Conservation (phyloP, 108 stramenopile genomes). For the Cylindrotheca closterium region DNA sequence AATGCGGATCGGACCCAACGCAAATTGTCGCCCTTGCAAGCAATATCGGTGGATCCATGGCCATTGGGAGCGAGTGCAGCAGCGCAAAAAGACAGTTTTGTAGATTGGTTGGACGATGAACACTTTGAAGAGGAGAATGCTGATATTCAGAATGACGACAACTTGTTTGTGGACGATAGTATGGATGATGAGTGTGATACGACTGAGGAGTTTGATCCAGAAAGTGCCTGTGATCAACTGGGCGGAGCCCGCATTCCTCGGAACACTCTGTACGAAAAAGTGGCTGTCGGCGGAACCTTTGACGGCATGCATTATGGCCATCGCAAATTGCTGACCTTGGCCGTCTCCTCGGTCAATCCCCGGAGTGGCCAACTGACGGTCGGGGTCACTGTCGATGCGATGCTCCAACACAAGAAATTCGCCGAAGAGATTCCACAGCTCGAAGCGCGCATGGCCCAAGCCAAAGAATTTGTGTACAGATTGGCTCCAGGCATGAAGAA, state of each 20-base stretch:
- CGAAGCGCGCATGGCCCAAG: constrained; percentile 59
- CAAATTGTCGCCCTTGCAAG: constrained; percentile 48
- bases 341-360: constrained; percentile 77
- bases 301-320: constrained; percentile 95
- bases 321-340: constrained; percentile 84
- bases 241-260: constrained; percentile 63
- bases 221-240: constrained; percentile 13
- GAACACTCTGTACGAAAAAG: constrained; percentile 60
- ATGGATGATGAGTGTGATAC: constrained; percentile 10
- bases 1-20: constrained; percentile 66
- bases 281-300: constrained; percentile 91
- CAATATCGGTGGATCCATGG: constrained; percentile 76
- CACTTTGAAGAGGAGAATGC: constrained; percentile 35
- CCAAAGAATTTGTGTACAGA: constrained; percentile 68
- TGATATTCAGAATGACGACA: constrained; percentile 4
- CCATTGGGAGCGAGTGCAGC: constrained; percentile 58
- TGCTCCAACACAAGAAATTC: constrained; percentile 72
- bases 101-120: constrained; percentile 82
- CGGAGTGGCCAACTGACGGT: constrained; percentile 64
- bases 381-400: constrained; percentile 82
- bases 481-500: constrained; percentile 88
- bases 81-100: constrained; percentile 44
- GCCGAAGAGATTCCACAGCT: constrained; percentile 66
- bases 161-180: neutral
- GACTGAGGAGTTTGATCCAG: too few relatives aligned